Percentiles rank a stretch among this genome's conserved stretches.
These are phyloP conservation scores for Aspergillus pseudonomiae DNA, from an alignment of 2,329 filamentous ascomycete species.

Conservation along the genomic window DNA sequence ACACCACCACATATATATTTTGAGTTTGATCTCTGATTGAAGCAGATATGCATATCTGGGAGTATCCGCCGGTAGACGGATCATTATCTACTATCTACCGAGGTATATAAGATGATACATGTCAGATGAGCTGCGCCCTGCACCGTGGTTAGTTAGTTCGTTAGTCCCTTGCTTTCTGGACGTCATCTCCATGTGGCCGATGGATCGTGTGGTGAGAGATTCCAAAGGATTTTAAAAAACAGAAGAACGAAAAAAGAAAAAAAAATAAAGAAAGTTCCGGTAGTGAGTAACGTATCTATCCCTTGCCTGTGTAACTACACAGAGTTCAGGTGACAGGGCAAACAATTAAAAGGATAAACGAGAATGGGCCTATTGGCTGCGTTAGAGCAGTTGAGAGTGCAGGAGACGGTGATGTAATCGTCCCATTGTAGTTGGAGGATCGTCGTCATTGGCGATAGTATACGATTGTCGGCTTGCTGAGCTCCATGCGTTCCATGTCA, in stretches of 20 bases:
- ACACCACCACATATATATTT: neutral
- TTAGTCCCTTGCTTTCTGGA: neutral
- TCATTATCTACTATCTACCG: neutral
- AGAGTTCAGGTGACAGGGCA: neutral
- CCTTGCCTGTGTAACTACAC: neutral
- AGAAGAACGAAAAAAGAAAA: neutral
- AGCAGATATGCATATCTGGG: neutral
- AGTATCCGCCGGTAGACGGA: neutral
- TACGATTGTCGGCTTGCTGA: neutral
- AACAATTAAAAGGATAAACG: neutral
- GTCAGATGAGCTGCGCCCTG: slow-evolving; percentile 1
- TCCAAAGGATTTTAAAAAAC: neutral
- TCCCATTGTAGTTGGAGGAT: neutral
- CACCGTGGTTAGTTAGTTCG: neutral
- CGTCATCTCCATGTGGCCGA: neutral
- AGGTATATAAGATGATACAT: neutral
- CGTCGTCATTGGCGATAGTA: neutral
- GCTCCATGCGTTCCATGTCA: neutral
- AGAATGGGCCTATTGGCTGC: neutral
- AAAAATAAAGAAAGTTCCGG: neutral
- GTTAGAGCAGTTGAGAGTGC: neutral
- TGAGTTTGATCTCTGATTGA: neutral
- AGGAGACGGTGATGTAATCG: slow-evolving; percentile 1
- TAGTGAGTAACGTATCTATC: neutral
- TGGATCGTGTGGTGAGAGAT: neutral